phyloP scores from a whole-genome alignment of 2,329 filamentous ascomycete genomes.

The Neonectria hederae region DNA sequence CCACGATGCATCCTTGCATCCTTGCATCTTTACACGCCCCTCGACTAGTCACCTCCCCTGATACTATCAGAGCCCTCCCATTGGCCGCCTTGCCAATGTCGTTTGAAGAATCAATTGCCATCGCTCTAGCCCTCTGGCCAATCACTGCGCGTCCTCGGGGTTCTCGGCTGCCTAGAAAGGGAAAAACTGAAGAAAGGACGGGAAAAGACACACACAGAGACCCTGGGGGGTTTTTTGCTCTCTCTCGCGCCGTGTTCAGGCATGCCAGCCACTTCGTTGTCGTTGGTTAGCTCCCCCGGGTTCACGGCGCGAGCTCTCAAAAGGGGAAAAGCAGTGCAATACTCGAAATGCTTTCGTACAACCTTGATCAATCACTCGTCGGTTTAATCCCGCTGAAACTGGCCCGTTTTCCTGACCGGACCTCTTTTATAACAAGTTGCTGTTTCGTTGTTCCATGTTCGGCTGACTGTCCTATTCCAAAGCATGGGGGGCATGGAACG shows the following conservation, averaged over 20 bases:
- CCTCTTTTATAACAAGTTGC: neutral
- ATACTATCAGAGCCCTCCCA: slow-evolving; percentile 39
- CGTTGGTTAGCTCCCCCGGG: neutral
- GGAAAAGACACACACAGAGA: neutral
- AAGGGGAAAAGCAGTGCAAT: neutral
- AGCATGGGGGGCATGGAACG: slow-evolving; percentile 1
- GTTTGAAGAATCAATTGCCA: slow-evolving; percentile 46
- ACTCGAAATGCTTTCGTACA: neutral
- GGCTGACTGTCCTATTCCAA: neutral
- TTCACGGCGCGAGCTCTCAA: neutral
- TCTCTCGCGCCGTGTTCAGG: too few relatives aligned
- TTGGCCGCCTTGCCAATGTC: slow-evolving; percentile 40
- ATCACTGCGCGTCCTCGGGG: slow-evolving; percentile 21
- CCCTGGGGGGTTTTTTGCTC: too few relatives aligned
- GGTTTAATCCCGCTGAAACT: neutral
- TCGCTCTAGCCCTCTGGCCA: slow-evolving; percentile 33
- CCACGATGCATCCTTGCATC: slow-evolving; percentile 28
- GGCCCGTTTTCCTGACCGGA: neutral
- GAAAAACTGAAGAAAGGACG: slow-evolving; percentile 10
- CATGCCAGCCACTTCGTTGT: slow-evolving; percentile 20
- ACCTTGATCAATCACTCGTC: neutral
- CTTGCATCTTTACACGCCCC: slow-evolving; percentile 14
- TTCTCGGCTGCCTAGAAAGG: slow-evolving; percentile 23
- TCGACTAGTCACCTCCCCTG: slow-evolving; percentile 20
- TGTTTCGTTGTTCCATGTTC: neutral